Percentiles rank a stretch among this genome's conserved stretches.
phyloP scores from a whole-genome alignment of 768 basidiomycete genomes.

The Exidia glandulosa region DNA sequence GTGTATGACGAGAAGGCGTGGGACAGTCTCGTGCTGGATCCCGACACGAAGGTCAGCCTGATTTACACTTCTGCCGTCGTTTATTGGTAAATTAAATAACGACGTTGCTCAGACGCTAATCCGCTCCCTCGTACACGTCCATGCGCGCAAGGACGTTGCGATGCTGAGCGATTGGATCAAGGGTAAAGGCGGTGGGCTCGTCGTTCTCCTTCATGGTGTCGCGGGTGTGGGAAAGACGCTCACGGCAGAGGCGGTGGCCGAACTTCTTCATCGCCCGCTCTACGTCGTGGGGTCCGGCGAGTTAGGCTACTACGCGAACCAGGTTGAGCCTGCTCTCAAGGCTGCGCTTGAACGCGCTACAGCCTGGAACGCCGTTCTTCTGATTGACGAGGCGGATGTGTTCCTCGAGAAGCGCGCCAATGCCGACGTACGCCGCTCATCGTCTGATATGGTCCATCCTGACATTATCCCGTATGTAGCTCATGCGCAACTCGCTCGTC shows the following conservation, averaged over 20 bases:
- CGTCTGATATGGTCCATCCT: neutral
- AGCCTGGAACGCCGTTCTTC: slow-evolving; percentile 14
- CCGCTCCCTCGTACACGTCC: neutral
- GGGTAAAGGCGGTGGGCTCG: slow-evolving; percentile 26
- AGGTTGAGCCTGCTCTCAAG: slow-evolving; percentile 31
- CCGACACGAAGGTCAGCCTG: neutral
- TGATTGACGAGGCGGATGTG: slow-evolving; percentile 19
- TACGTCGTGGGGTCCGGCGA: slow-evolving; percentile 48
- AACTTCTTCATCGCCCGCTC: slow-evolving; percentile 40
- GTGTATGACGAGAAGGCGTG: neutral
- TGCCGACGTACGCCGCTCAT: slow-evolving; percentile 7
- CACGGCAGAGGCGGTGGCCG: slow-evolving; percentile 48
- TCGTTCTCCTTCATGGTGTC: slow-evolving; percentile 23
- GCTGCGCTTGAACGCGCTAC: slow-evolving; percentile 13
- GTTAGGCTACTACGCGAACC: slow-evolving; percentile 35
- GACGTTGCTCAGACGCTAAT: neutral
- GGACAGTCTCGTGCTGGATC: neutral
- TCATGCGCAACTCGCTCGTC: slow-evolving; percentile 17
- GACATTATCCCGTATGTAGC: neutral
- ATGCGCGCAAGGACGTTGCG: neutral
- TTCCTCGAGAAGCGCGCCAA: slow-evolving; percentile 16
- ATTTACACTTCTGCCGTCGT: neutral
- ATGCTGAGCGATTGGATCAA: slow-evolving; percentile 23
- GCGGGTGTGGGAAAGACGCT: slow-evolving; percentile 39
- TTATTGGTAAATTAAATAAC: too few species aligned